Base-by-base conservation (phyloP, 352 stramenopile species). In the Phytophthora pisi region DNA sequence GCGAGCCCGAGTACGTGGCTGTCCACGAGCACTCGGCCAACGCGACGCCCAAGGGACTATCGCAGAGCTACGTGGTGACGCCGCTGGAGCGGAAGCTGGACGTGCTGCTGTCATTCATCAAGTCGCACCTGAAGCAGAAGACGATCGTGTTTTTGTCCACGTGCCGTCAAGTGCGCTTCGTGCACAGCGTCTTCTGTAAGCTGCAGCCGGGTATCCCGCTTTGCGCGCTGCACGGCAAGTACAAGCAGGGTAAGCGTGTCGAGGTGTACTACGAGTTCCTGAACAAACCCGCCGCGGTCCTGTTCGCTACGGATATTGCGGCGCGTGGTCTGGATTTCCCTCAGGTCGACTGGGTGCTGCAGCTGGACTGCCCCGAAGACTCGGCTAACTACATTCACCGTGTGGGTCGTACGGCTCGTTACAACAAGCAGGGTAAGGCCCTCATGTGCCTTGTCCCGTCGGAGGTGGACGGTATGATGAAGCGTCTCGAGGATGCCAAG, bases 191-290 rank as follows among this genome's bases (percentile, higher is more conserved):
- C 16, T 98, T 99, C 52, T 98, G 97, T 72, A 97, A 97, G 51
- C 75, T 99, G 36, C 97, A 99, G 72, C 98, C 98, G 2, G 98
- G 98, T 28, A 85, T 99, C 23, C 93, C 97, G 31, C 75, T 99
- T 1, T 91, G 98, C 82, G 92, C 97, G 5, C 84, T 99, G 11
- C 98, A 99, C 68, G 98, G 98, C 43, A 99, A 99, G 77, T 96
- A 99, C 74, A 98, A 98, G 69, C 98, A 99, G 79, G 92, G 93
- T 8, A 98, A 98, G 69, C 92, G 98, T 42, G 98, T 98, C 9
- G 91, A 99, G 67, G 96, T 99, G 40, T 99, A 99, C 83, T 99
- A 99, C 65, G 97, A 99, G 71, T 99, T 99, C 75, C 69, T 98
- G 18, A 96, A 95, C 83, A 96, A 95, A 23, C 88, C 88, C 0